A percentile compares a stretch with the other conserved stretches of the same genome.
These are phyloP conservation scores for Trapa bicornis DNA, from an alignment of 345 rosid genomes.

Conservation along the genomic window DNA sequence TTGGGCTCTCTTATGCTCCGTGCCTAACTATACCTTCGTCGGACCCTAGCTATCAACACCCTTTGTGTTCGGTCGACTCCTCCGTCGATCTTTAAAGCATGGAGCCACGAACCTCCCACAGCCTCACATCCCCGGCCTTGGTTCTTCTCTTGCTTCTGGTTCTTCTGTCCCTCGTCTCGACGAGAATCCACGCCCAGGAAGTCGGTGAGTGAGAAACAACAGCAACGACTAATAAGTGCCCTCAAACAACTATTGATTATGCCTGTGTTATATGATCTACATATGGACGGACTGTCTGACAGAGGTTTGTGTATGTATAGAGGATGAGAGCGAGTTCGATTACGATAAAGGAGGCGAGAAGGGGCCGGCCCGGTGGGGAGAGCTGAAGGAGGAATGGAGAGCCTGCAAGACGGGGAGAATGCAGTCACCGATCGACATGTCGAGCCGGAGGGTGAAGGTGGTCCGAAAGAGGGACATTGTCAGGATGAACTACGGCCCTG, in stretches of 20 bases:
- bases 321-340: slow-evolving; percentile 38
- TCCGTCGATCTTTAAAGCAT: neutral
- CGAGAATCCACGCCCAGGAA: slow-evolving; percentile 1
- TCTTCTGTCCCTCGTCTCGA: neutral
- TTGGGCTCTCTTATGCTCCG: too few species aligned
- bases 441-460: slow-evolving; percentile 13
- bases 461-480: slow-evolving; percentile 12
- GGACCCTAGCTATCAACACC: neutral
- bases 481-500: slow-evolving; percentile 18
- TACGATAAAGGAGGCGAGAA: slow-evolving; percentile 27
- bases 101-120: neutral
- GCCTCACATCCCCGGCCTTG: neutral
- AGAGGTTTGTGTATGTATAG: neutral
- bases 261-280: neutral
- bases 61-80: neutral
- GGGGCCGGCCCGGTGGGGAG: slow-evolving; percentile 47
- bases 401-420: slow-evolving; percentile 22
- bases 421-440: slow-evolving; percentile 33
- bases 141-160: neutral
- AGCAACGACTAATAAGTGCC: neutral
- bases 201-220: neutral
- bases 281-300: neutral
- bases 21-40: too few species aligned
- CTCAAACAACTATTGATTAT: neutral
- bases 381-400: slow-evolving; percentile 26